A percentile compares a stretch with the other conserved stretches of the same genome.
Evolutionary conservation across 2,329 filamentous ascomycete genomes (phyloP).

Genomic region (Paraconiothyrium brasiliense): DNA sequence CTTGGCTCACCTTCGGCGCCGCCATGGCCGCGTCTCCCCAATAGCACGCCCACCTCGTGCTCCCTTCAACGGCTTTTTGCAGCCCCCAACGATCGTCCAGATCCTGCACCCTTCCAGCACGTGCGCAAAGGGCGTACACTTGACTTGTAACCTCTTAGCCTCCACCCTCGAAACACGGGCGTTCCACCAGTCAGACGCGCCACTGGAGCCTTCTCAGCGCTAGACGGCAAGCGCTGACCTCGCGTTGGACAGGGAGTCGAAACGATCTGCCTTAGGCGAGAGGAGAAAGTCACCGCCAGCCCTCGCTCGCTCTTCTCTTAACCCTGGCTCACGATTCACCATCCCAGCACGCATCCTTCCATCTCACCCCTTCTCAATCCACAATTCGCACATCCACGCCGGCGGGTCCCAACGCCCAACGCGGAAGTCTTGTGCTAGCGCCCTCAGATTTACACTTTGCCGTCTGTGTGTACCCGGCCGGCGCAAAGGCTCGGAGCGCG

Average conservation of each 20-base stretch:
- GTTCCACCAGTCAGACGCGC: not conserved
- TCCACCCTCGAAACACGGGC: not conserved
- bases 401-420: not conserved
- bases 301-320: not conserved
- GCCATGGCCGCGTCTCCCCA: not conserved
- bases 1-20: not conserved
- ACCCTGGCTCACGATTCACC: not conserved
- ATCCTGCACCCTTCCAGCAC: not conserved
- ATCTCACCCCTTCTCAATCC: not conserved
- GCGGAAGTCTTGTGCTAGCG: slow-evolving; percentile 8
- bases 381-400: not conserved
- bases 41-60: not conserved
- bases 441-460: slow-evolving; percentile 5
- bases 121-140: slow-evolving; percentile 9
- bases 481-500: not conserved
- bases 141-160: not conserved
- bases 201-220: not conserved
- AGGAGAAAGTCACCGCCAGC: not conserved
- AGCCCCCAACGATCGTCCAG: not conserved
- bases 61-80: slow-evolving; percentile 11
- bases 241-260: not conserved
- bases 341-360: slow-evolving; percentile 1
- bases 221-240: slow-evolving; percentile 3
- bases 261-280: slow-evolving; percentile 12
- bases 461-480: not conserved